Base-by-base conservation (phyloP, 2,329 filamentous ascomycete genomes). In the Phyllosticta citrichinensis region DNA sequence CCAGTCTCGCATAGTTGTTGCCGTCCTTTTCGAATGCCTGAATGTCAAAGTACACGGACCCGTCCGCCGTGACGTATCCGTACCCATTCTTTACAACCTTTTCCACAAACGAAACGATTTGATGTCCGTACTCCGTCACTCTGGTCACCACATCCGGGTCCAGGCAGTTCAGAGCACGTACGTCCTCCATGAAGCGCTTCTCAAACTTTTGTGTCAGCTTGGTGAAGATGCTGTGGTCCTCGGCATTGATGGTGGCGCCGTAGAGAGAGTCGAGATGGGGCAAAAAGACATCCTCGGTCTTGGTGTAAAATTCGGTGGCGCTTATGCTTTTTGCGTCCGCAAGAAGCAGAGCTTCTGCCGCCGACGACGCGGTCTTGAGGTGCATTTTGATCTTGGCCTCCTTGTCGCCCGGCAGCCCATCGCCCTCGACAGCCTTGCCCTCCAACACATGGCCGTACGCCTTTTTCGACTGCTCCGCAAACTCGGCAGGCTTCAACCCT, bases 1-100 rank as follows among this genome's bases (percentile, higher is more conserved):
- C 86, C 25, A 97, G 77, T 58, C 91, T 82, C 3, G 92, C 90
- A 70, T 97, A 97, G 2, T 85, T 83, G 71, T 96, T 91, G 0
- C 92, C 91, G 0, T 84, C 85, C 66, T 85, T 84, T 71, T 97
- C 91, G 69, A 96, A 97, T 0, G 89, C 84, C 4, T 81, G 79
- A 65, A 96, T 97, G 68, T 97, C 93, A 65, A 97, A 97, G 74
- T 97, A 97, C 0, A 97, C 91, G 0, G 90, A 96, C 0, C 91
- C 92, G 66, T 94, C 88, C 0, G 78, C 74, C 0, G 83, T 83
- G 35, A 76, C 77, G 69, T 97, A 97, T 1, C 87, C 93, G 67
- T 92, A 97, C 0, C 89, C 88, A 70, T 96, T 96, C 57, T 87
- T 78, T 22, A 95, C 84, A 61, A 96, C 89, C 65, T 83, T 85